These are phyloP conservation scores for Microdochium bolleyi DNA, from an alignment of 2,329 filamentous ascomycete species.

Conservation along the genomic window DNA sequence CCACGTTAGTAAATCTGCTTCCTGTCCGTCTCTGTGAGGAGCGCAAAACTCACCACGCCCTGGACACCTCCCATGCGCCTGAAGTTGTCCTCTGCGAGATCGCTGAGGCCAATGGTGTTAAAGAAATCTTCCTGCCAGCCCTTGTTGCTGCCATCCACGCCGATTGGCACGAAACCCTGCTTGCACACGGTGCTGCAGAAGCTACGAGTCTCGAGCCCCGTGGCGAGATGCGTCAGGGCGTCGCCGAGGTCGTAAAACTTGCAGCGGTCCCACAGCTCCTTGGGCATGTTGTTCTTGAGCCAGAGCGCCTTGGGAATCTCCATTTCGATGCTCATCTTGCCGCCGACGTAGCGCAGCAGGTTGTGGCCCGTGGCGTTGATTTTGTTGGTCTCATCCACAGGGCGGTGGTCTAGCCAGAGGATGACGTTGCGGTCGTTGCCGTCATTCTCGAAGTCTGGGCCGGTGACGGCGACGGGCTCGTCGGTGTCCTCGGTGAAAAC, in stretches of 20 bases:
- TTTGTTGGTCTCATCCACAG: conserved; percentile 80
- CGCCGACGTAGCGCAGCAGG: conserved; percentile 89
- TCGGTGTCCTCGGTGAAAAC: conserved; percentile 87
- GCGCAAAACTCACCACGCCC: conserved; percentile 69
- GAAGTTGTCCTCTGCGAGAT: conserved; percentile 79
- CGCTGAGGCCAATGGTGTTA: conserved; percentile 74
- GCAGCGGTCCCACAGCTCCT: conserved; percentile 81
- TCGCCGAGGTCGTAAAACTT: conserved; percentile 96
- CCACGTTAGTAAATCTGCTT: conserved; percentile 11
- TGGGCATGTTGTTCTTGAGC: conserved; percentile 97
- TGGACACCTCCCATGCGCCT: conserved; percentile 91
- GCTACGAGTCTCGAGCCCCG: conserved; percentile 82
- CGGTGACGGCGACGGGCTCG: conserved; percentile 84
- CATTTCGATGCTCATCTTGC: conserved; percentile 99
- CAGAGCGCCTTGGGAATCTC: conserved; percentile 97
- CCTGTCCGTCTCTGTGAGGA: conserved; percentile 1
- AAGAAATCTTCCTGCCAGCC: conserved; percentile 98
- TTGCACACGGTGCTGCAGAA: conserved; percentile 97
- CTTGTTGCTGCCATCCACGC: conserved; percentile 93
- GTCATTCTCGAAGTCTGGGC: conserved; percentile 72
- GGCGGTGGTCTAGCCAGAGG: conserved; percentile 93
- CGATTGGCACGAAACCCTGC: conserved; percentile 94
- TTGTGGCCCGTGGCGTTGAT: conserved; percentile 93
- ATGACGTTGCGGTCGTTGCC: conserved; percentile 90
- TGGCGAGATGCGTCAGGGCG: conserved; percentile 88